Evolutionary conservation across 179 eudicot species (phyloP), one percentile per base, ranked within the genome.

Genomic region (Beta macrorhiza): DNA sequence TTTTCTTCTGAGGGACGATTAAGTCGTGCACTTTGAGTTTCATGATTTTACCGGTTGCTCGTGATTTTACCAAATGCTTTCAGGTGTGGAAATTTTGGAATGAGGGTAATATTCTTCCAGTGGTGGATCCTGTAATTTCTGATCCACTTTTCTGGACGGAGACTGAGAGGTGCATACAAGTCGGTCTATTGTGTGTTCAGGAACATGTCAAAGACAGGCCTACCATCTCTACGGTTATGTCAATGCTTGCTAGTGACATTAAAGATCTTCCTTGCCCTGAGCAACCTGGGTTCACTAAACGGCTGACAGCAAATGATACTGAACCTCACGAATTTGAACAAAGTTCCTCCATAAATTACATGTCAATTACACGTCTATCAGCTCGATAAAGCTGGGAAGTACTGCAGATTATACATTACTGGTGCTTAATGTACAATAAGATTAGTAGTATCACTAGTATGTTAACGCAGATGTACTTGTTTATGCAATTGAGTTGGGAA

Each of bases 31-130:
- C 4, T 37, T 37, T 37, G 42, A 37, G 42, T 37, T 37, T 37
- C 42, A 37, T 37, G 42, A 37, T 37, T 37, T 37, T 37, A 37
- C 42, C 4, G 42, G 42, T 37, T 37, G 42, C 42, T 37, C 42
- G 4, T 37, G 2, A 37, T 37, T 37, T 37, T 37, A 37, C 42
- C 42, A 61, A 58, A 55, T 82, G 52, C 3, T 22, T 70, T 49
- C 9, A 82, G 84, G 81, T 71, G 1, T 82, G 84, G 81, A 82
- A 82, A 52, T 22, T 82, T 51, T 82, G 84, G 84, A 58, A 67
- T 52, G 81, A 82, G 14, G 67, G 68, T 52, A 19, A 61, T 32
- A n/a, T 55, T 37, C 67, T 7, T 14, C 5, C 78, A 10, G n/a
- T 78, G 20, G 55, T 82, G 7, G 84, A 82, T 77, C 84, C 81